A percentile compares a stretch with the other conserved stretches of the same genome.
Evolutionary conservation across 306 rosid genomes (phyloP).

Genomic region (Fragaria nilgerrensis): DNA sequence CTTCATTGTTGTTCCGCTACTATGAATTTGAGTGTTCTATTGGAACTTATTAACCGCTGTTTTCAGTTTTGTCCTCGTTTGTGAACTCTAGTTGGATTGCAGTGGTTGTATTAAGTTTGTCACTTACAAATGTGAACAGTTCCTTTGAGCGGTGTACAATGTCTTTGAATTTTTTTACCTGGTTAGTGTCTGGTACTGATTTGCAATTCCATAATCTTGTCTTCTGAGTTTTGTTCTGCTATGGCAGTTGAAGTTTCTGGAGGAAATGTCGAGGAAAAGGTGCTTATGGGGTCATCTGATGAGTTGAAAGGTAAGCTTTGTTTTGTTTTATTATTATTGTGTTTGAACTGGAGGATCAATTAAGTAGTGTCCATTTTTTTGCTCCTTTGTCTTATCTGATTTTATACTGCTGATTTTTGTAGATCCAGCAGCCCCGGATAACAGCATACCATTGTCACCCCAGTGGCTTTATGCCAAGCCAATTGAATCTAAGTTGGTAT

Average conservation of each 20-base stretch:
- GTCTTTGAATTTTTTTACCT: background rate
- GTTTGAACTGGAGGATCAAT: background rate
- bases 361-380: background rate
- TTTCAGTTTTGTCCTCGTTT: background rate
- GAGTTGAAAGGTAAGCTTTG: constrained; percentile 46
- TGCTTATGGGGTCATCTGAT: constrained; percentile 37
- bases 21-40: background rate
- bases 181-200: background rate
- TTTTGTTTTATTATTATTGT: background rate
- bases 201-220: constrained; percentile 9
- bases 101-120: background rate
- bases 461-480: constrained; percentile 71
- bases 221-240: constrained; percentile 9
- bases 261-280: constrained; percentile 42
- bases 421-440: constrained; percentile 46
- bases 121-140: background rate
- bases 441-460: constrained; percentile 59
- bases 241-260: constrained; percentile 36
- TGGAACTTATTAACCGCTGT: background rate
- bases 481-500: constrained; percentile 53
- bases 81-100: background rate
- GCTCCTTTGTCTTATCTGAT: constrained; percentile 11
- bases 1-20: background rate
- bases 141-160: background rate
- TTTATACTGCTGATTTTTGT: constrained; percentile 18